Base-by-base conservation (phyloP, 2,329 filamentous ascomycete species). In the Thermomyces lanuginosus region DNA sequence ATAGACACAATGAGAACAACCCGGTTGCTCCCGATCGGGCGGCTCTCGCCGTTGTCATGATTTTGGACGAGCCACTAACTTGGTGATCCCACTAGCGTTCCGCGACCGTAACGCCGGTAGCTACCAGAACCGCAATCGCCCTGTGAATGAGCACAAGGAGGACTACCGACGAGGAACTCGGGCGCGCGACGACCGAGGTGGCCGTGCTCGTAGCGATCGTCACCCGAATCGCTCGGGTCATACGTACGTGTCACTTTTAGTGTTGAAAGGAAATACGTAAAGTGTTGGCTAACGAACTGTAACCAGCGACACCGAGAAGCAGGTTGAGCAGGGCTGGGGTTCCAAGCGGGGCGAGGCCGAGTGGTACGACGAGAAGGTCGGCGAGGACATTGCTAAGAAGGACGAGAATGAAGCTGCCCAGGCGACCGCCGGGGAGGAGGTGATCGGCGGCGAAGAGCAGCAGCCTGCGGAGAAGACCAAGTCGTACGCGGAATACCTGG, bases 351-450 rank as follows among this genome's bases (percentile, higher is more conserved):
- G 83, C 46, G 64, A 75, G 36, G 77, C 77, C 49, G 82, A 91
- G 62, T 73, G 78, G 61, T 78, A 78, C 50, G 89, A 95, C 46
- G 89, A 95, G 69, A 72, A 81, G 60, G 82, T 77, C 43, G 89
- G 78, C 44, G 83, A 91, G 56, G 76, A 72, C 44, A 91, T 93
- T 43, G 89, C 89, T 42, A 69, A 81, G 60, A 63, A 66, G 39
- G 86, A 95, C 51, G 69, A 81, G 61, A 82, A 78, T 61, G 77
- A 82, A 35, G 69, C 64, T 37, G 54, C 59, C 37, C 55, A 61
- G 41, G 60, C 56, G 37, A 60, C 51, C 37, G 59, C 57, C 33
- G 60, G 24, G 14, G 26, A 63, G 39, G 49, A 49, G 32, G 38
- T 36, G 16, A 32, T 41, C 28, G 46, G 38, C 15, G 44, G 43